Percentiles rank a stretch among this genome's conserved stretches.
These are phyloP conservation scores for Cryptomeria japonica DNA, from an alignment of 75 land plant species.

Conservation along the genomic window DNA sequence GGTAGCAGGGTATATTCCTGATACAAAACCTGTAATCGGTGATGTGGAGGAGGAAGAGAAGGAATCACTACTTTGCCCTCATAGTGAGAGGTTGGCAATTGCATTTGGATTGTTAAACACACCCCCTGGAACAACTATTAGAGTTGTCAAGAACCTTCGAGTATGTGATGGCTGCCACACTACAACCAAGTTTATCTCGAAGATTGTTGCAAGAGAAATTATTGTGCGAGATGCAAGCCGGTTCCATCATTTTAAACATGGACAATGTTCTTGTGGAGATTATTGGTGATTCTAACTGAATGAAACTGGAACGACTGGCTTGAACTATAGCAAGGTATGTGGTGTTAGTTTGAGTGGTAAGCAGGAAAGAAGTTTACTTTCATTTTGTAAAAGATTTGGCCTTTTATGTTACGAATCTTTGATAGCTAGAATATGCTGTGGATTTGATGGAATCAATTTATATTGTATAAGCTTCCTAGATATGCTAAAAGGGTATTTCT, in stretches of 20 bases:
- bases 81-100: constrained; percentile 10
- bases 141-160: constrained; percentile 2
- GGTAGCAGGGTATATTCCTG: background rate
- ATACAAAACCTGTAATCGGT: background rate
- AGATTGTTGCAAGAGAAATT: constrained; percentile 12
- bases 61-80: constrained; percentile 1
- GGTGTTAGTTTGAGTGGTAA: background rate
- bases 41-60: constrained; percentile 8
- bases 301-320: background rate
- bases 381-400: background rate
- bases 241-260: constrained; percentile 11
- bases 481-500: background rate
- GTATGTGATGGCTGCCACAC: constrained; percentile 7
- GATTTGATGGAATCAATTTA: background rate
- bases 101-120: constrained; percentile 6
- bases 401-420: background rate
- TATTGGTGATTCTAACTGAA: background rate
- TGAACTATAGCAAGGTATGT: background rate
- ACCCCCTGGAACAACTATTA: constrained; percentile 6
- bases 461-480: background rate
- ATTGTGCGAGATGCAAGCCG: background rate
- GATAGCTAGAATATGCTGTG: background rate
- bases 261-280: constrained; percentile 13
- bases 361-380: background rate
- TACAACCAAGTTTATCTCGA: constrained; percentile 14